These are phyloP conservation scores for Dendrothele bispora DNA, from an alignment of 768 basidiomycete species.

Conservation along the genomic window DNA sequence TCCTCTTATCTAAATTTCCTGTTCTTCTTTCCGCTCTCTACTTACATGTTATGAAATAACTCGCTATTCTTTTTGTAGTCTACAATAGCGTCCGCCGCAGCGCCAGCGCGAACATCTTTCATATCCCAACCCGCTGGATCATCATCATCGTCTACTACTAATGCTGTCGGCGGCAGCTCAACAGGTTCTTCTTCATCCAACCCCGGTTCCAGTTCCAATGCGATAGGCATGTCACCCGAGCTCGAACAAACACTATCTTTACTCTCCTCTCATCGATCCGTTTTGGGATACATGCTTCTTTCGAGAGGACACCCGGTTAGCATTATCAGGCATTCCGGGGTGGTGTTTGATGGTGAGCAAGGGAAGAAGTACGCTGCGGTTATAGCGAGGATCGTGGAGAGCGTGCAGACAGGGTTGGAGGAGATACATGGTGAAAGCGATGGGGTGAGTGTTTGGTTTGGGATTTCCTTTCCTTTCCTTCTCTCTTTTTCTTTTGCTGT, in stretches of 20 bases:
- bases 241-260: slow-evolving; percentile 77
- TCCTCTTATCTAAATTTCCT: no score
- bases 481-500: no score
- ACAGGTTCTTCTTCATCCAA: no score
- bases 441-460: slow-evolving; percentile 45
- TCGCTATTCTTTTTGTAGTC: no score
- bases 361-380: slow-evolving; percentile 74
- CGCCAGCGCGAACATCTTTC: slow-evolving; percentile 29
- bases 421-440: slow-evolving; percentile 69
- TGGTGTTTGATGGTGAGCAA: slow-evolving; percentile 84
- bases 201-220: no score
- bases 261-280: slow-evolving; percentile 79
- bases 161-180: no score
- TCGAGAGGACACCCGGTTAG: slow-evolving; percentile 72
- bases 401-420: slow-evolving; percentile 75
- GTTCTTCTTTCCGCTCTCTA: no score
- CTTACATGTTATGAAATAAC: no score
- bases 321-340: slow-evolving; percentile 84
- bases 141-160: slow-evolving; percentile 20
- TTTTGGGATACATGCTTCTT: slow-evolving; percentile 84
- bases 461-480: background rate
- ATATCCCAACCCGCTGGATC: slow-evolving; percentile 24
- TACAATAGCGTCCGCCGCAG: no score
- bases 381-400: slow-evolving; percentile 74
- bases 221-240: slow-evolving; percentile 61